phyloP scores from a whole-genome alignment of 352 stramenopile genomes.

The Pythium brachiatum region DNA sequence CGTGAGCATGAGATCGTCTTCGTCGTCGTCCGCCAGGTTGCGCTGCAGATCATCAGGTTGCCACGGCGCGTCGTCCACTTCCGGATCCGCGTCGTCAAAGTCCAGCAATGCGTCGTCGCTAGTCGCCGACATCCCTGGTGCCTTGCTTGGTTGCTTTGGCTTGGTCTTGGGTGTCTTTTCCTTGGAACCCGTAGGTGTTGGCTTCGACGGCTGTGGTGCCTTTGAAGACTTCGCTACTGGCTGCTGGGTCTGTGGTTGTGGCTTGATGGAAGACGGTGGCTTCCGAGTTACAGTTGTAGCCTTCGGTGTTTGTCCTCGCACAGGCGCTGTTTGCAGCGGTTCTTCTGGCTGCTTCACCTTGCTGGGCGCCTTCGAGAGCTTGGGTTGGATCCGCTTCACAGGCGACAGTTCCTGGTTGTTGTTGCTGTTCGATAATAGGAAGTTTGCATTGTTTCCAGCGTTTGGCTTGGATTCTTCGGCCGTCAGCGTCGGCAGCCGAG shows the following conservation, averaged over 20 bases:
- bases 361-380: not conserved
- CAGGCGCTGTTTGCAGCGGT: not conserved
- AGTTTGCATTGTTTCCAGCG: not conserved
- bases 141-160: slow-evolving; percentile 13
- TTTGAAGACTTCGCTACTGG: not conserved
- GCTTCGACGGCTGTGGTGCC: not conserved
- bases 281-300: not conserved
- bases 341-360: not conserved
- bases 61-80: slow-evolving; percentile 49
- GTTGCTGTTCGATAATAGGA: not conserved
- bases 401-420: slow-evolving; percentile 34
- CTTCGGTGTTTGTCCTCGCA: not conserved
- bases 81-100: slow-evolving; percentile 64
- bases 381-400: slow-evolving; percentile 5
- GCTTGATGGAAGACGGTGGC: too few relatives aligned
- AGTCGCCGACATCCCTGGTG: slow-evolving; percentile 9
- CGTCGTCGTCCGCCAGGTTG: slow-evolving; percentile 27
- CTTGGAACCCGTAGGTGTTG: not conserved
- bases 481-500: slow-evolving; percentile 12
- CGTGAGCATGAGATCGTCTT: slow-evolving; percentile 22
- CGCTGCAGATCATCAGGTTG: slow-evolving; percentile 41
- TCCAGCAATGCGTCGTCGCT: slow-evolving; percentile 30
- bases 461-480: not conserved
- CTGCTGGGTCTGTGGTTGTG: not conserved
- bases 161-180: not conserved